Conservation (phyloP, 2,329 filamentous ascomycete species). For the Drechmeria coniospora region DNA sequence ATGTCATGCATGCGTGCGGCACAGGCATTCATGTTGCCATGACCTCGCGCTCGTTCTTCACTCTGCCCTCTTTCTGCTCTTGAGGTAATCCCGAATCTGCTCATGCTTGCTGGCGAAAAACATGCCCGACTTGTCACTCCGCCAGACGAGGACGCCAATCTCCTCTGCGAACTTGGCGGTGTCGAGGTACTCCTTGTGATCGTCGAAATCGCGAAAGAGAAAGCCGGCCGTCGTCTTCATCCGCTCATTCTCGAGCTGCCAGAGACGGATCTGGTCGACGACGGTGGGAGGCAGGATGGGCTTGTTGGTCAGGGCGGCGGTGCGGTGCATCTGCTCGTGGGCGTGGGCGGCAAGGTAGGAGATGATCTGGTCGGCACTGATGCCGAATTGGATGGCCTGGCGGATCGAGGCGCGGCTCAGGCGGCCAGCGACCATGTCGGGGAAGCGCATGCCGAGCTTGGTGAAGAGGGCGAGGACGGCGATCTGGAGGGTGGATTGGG, state of each 20-base stretch:
- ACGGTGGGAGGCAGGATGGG: constrained; percentile 87
- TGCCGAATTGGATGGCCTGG: constrained; percentile 73
- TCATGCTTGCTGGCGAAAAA: constrained; percentile 91
- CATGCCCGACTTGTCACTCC: constrained; percentile 60
- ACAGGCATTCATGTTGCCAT: too few species aligned
- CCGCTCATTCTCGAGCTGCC: constrained; percentile 93
- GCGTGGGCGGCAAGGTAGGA: constrained; percentile 83
- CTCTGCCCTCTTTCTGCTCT: constrained; percentile 41
- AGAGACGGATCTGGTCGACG: constrained; percentile 90
- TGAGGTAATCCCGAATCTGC: constrained; percentile 70
- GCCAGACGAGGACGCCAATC: constrained; percentile 81
- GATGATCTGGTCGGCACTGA: constrained; percentile 91
- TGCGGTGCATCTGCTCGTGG: constrained; percentile 80
- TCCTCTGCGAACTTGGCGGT: constrained; percentile 71
- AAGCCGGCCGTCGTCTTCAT: constrained; percentile 77
- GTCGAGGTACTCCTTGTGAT: constrained; percentile 51
- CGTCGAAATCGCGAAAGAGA: constrained; percentile 77
- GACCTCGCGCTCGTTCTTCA: constrained; percentile 6
- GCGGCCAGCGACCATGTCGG: constrained; percentile 85
- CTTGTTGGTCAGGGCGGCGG: constrained; percentile 37
- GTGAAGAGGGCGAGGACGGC: constrained; percentile 84
- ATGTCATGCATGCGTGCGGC: too few species aligned
- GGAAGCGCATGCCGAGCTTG: constrained; percentile 77
- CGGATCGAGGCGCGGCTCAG: constrained; percentile 80
- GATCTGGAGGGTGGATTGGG: constrained; percentile 83